phyloP scores from a whole-genome alignment of 352 stramenopile species.

The Pythium dissimile region DNA sequence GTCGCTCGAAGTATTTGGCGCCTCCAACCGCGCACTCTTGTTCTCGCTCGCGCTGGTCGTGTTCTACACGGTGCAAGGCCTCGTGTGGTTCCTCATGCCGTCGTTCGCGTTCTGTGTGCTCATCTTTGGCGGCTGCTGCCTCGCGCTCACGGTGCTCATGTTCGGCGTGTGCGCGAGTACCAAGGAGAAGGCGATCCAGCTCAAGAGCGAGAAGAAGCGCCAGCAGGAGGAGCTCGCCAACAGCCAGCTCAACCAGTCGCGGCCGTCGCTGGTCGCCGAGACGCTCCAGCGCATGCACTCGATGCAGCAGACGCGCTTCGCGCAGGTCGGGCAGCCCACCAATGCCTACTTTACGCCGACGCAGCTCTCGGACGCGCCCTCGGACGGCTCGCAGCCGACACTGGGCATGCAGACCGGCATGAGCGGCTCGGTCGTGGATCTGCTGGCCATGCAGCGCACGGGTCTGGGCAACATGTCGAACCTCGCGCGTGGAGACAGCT shows the following conservation, averaged over 20 bases:
- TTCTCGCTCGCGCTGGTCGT: constrained; percentile 68
- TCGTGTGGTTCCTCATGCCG: constrained; percentile 54
- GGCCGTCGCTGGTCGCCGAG: constrained; percentile 22
- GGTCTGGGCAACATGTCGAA: constrained; percentile 17
- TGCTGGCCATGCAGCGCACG: constrained; percentile 19
- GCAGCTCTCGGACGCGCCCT: constrained; percentile 61
- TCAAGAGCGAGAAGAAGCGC: constrained; percentile 81
- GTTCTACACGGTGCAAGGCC: constrained; percentile 50
- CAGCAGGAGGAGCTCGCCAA: constrained; percentile 35
- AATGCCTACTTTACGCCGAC: constrained; percentile 23
- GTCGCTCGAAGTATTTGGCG: constrained; percentile 80
- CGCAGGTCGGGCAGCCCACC: constrained; percentile 21
- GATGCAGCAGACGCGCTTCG: constrained; percentile 59
- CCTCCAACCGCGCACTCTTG: constrained; percentile 53
- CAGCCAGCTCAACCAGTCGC: constrained; percentile 4
- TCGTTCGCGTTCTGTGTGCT: constrained; percentile 65
- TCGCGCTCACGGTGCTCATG: constrained; percentile 49
- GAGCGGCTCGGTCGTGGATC: constrained; percentile 19
- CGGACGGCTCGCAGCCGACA: too few relatives aligned
- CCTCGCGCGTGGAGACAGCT: constrained; percentile 17
- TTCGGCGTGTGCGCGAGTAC: constrained; percentile 80
- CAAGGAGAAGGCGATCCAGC: constrained; percentile 77
- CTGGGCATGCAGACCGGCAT: too few relatives aligned
- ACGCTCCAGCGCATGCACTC: constrained; percentile 32
- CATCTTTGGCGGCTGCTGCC: constrained; percentile 42